Evolutionary conservation across 177 flowering plant genomes (phyloP), one percentile per base, ranked within the genome.

Genomic region (Vitis hybrid): DNA sequence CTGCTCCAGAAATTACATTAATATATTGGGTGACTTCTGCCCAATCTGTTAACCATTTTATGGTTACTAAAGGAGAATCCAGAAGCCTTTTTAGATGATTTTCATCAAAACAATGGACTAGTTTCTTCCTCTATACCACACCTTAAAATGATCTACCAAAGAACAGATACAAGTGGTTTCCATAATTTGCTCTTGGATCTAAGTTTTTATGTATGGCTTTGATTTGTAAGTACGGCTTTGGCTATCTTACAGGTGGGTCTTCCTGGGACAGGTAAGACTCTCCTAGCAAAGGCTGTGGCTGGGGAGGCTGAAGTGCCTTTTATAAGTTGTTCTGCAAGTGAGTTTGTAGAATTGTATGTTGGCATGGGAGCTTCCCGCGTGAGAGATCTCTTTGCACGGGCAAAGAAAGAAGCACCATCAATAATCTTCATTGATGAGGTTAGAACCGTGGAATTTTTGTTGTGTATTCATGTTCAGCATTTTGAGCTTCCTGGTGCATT

Each of bases 361-460:
- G 99, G 99, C 75, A 93, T 93, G 98, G 99, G 99, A 63, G 98
- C 99, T 73, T 95, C 98, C 59, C 96, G 99, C 68, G 99, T 95
- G 64, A 79, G 99, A 73, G 98, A 93, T 80, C 92, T 95, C 12
- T 95, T 95, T 84, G 90, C 97, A 55, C 84, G 94, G 71, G 99
- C 99, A 66, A 93, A 93, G 80, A 92, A 92, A 79, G 98, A 90
- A 77, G 98, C 99, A 64, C 99, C 99, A 49, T 92, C 98, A 62
- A 95, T 95, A 67, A 90, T 95, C 73, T 95, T 95, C 73, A 95
- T 95, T 76, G 99, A 95, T 74, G 99, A 95, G 96, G 99, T 93
- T 18, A 55, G 82, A 50, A 62, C 20, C 55, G 66, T 58, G 53
- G 3, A 47, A 20, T 59, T 52, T 11, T 20, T 28, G 11, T 15